A percentile compares a stretch with the other conserved stretches of the same genome.
Evolutionary conservation across 805 yeast species (phyloP).

Genomic region (Pichia rugopelliculosa): DNA sequence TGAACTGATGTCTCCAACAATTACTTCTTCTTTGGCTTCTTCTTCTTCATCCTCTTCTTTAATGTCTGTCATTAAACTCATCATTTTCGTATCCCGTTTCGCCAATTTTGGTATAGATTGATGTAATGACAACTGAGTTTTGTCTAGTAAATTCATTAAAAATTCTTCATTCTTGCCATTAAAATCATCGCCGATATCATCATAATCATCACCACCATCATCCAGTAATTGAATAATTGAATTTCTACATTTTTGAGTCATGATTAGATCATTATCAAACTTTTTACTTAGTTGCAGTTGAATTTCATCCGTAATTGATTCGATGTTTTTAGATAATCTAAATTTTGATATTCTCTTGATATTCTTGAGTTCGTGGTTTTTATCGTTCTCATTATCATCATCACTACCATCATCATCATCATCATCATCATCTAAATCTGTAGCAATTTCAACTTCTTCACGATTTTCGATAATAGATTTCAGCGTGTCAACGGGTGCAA

Average conservation of each 20-base stretch:
- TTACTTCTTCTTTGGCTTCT: background rate
- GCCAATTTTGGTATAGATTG: background rate
- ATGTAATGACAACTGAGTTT: background rate
- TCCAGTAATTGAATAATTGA: constrained; percentile 1
- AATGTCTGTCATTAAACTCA: background rate
- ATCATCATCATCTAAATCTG: constrained; percentile 9
- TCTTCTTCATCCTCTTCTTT: background rate
- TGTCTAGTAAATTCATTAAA: background rate
- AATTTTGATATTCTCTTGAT: constrained; percentile 9
- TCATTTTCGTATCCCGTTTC: background rate
- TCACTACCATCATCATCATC: constrained; percentile 1
- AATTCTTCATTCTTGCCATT: background rate
- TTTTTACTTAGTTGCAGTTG: background rate
- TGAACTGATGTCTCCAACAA: background rate
- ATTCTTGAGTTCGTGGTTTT: background rate
- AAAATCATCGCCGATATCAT: background rate
- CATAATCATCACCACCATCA: background rate
- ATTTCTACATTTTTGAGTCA: constrained; percentile 1
- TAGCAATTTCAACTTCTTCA: constrained; percentile 5
- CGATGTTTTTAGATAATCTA: constrained; percentile 11
- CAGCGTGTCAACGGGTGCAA: background rate
- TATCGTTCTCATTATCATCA: background rate
- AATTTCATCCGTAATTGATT: background rate
- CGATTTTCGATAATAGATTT: background rate
- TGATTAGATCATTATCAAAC: background rate